Percentiles rank a stretch among this genome's conserved stretches.
Evolutionary conservation across 2,329 filamentous ascomycete genomes (phyloP).

Genomic region (Emergomyces orientalis): DNA sequence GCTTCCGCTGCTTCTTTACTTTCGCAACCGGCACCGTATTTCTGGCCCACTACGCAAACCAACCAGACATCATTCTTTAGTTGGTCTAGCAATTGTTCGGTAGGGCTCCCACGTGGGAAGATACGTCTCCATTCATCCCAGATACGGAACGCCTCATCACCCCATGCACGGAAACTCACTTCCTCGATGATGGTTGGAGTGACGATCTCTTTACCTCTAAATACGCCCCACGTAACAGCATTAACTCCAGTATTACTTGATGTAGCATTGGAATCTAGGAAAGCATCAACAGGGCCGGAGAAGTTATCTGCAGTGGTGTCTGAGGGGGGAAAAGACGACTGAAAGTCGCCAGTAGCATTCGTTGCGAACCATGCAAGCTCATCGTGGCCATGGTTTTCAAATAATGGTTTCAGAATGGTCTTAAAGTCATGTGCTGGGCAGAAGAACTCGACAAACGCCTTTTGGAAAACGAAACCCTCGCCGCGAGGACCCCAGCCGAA

Average conservation of each 20-base stretch:
- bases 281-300: constrained; percentile 9
- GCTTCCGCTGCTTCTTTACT: constrained; percentile 32
- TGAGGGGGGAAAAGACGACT: constrained; percentile 44
- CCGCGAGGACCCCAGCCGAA: constrained; percentile 91
- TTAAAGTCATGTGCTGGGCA: constrained; percentile 64
- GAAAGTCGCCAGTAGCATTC: constrained; percentile 68
- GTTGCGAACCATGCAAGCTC: constrained; percentile 80
- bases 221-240: constrained; percentile 93
- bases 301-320: constrained; percentile 19
- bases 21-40: constrained; percentile 35
- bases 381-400: constrained; percentile 52
- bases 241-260: constrained; percentile 56
- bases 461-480: constrained; percentile 89
- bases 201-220: constrained; percentile 89
- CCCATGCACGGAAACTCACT: constrained; percentile 87
- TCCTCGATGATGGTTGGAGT: constrained; percentile 96
- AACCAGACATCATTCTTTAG: constrained; percentile 68
- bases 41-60: constrained; percentile 57
- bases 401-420: constrained; percentile 49
- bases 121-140: constrained; percentile 90
- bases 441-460: constrained; percentile 97
- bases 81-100: constrained; percentile 59
- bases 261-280: constrained; percentile 41
- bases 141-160: constrained; percentile 90
- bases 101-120: constrained; percentile 65